Conservation (phyloP, 371 early-diverging fungal species). For the Actinomortierella wolfii region DNA sequence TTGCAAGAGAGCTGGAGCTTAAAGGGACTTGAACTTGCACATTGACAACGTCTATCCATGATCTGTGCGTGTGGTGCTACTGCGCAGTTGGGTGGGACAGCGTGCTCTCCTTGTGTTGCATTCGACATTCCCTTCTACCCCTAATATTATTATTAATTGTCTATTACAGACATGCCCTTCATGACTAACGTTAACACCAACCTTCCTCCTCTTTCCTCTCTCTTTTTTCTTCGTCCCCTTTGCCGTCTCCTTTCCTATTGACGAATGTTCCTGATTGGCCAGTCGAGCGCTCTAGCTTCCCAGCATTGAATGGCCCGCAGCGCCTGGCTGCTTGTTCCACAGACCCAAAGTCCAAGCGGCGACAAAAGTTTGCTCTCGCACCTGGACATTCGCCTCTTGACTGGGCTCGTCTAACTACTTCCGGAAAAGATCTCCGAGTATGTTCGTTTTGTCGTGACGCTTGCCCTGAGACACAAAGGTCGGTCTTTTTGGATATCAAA, state of each 20-base stretch:
- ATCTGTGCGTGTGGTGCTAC: background rate
- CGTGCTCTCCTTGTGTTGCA: no score
- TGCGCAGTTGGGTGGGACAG: no score
- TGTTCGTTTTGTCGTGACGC: slow-evolving; percentile 1
- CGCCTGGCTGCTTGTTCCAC: slow-evolving; percentile 45
- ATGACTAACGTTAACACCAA: no score
- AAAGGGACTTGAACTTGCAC: background rate
- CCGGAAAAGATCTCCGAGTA: slow-evolving; percentile 81
- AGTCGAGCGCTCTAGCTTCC: slow-evolving; percentile 34
- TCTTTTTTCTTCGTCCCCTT: background rate
- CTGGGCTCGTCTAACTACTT: slow-evolving; percentile 86
- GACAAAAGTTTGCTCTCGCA: slow-evolving; percentile 82
- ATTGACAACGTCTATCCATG: background rate
- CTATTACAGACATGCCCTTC: no score
- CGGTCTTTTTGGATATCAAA: background rate
- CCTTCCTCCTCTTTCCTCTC: background rate
- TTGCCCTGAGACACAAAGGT: background rate
- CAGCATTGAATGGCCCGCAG: slow-evolving; percentile 46
- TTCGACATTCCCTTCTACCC: background rate
- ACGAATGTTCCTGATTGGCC: background rate
- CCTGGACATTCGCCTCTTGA: slow-evolving; percentile 93
- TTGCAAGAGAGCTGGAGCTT: background rate
- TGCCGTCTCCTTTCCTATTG: background rate
- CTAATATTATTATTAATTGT: background rate
- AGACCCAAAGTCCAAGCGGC: slow-evolving; percentile 49